These are phyloP conservation scores for Alternaria alternata DNA, from an alignment of 2,329 filamentous ascomycete genomes.

Conservation along the genomic window DNA sequence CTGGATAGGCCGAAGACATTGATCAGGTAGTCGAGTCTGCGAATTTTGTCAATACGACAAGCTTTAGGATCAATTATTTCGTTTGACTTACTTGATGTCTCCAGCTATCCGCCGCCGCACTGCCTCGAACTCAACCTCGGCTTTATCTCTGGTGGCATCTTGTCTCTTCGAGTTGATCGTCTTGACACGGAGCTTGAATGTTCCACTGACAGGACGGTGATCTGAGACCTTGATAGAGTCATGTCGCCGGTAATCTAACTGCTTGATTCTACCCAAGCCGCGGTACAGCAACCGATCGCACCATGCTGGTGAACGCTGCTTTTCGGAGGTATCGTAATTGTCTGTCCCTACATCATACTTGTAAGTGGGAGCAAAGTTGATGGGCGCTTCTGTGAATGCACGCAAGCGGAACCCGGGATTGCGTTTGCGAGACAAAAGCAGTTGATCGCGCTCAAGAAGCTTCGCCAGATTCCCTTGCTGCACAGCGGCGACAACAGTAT, in stretches of 20 bases:
- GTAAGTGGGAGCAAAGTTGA: constrained; percentile 94
- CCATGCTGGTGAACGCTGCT: constrained; percentile 93
- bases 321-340: constrained; percentile 92
- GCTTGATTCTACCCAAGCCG: constrained; percentile 80
- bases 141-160: constrained; percentile 73
- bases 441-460: constrained; percentile 90
- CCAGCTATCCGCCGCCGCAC: constrained; percentile 72
- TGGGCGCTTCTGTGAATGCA: constrained; percentile 88
- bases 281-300: constrained; percentile 93
- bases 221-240: constrained; percentile 86
- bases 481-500: constrained; percentile 87
- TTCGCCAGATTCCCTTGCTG: constrained; percentile 82
- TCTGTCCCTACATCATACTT: constrained; percentile 98
- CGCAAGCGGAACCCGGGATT: constrained; percentile 90
- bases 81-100: constrained; percentile 76
- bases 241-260: constrained; percentile 86
- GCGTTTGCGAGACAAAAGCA: constrained; percentile 85
- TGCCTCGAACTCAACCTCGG: constrained; percentile 76
- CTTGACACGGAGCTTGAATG: constrained; percentile 85
- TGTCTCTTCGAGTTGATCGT: constrained; percentile 74
- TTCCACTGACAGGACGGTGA: constrained; percentile 88
- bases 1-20: constrained; percentile 66
- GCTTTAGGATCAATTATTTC: not conserved
- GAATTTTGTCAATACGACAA: constrained; percentile 7
- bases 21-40: constrained; percentile 70